Percentiles rank a stretch among this genome's conserved stretches.
Conservation (phyloP, 2,329 filamentous ascomycete species). For the Dactylella cylindrospora region DNA sequence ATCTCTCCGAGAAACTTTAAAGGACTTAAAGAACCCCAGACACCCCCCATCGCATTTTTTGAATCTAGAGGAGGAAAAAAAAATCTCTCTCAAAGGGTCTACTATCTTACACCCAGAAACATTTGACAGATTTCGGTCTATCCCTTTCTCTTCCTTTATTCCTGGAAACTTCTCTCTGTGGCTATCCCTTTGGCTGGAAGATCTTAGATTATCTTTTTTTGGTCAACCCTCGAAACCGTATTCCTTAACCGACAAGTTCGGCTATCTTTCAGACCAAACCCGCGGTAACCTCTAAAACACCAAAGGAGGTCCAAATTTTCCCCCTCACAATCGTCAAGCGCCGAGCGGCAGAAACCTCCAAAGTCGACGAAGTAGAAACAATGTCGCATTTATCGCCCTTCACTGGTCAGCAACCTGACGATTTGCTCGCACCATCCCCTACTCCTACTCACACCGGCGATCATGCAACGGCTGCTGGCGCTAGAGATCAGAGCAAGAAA, state of each 20-base stretch:
- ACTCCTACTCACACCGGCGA: slow-evolving; percentile 40
- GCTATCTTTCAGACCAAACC: background rate
- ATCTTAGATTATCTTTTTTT: no score
- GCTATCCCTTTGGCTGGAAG: no score
- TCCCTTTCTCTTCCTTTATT: slow-evolving; percentile 2
- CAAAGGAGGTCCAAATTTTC: slow-evolving; percentile 9
- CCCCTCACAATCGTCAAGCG: background rate
- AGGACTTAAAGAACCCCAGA: slow-evolving; percentile 16
- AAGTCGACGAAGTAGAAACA: no score
- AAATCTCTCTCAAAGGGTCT: no score
- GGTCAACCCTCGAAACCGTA: no score
- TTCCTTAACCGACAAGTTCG: background rate
- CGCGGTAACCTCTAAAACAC: background rate
- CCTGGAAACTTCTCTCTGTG: no score
- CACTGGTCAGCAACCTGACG: slow-evolving; percentile 39
- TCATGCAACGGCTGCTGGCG: slow-evolving; percentile 10
- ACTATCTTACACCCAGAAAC: no score
- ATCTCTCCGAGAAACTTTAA: slow-evolving; percentile 32
- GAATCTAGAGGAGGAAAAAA: no score
- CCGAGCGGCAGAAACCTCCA: no score
- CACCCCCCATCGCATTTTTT: slow-evolving; percentile 30
- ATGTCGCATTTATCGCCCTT: slow-evolving; percentile 41
- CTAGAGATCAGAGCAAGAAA: slow-evolving; percentile 22
- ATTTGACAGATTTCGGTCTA: slow-evolving; percentile 16
- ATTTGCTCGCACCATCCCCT: slow-evolving; percentile 40